Evolutionary conservation across 169 alveolate species (phyloP).

Genomic region (Toxoplasma gondii): DNA sequence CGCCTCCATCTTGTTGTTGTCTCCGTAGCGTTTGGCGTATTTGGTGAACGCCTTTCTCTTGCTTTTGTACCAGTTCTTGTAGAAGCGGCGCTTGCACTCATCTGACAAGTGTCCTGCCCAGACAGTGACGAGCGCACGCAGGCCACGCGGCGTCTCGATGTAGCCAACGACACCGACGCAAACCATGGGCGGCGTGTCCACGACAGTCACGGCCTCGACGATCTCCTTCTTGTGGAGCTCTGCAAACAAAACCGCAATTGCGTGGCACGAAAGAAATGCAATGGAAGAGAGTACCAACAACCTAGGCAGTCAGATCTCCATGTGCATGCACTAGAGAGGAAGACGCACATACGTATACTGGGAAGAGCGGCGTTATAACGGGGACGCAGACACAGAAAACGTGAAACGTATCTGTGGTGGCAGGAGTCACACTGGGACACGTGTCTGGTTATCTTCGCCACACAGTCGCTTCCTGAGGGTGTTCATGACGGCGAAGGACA

Average conservation of each 20-base stretch:
- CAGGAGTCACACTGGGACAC: background rate
- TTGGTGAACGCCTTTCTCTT: slow-evolving; percentile 99
- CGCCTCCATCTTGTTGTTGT: slow-evolving; percentile 90
- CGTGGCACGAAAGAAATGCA: too few species aligned
- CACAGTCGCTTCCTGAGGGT: too few species aligned
- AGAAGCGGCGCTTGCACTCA: slow-evolving; percentile 97
- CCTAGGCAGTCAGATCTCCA: too few species aligned
- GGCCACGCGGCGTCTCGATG: slow-evolving; percentile 99
- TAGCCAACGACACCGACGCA: slow-evolving; percentile 99
- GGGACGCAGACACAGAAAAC: background rate
- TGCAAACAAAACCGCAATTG: slow-evolving; percentile 24
- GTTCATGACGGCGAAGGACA: too few species aligned
- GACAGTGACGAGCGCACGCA: slow-evolving; percentile 97
- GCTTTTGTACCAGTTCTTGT: slow-evolving; percentile 97
- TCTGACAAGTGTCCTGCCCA: slow-evolving; percentile 99
- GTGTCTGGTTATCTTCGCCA: too few species aligned
- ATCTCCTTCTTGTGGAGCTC: slow-evolving; percentile 98
- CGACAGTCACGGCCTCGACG: slow-evolving; percentile 99
- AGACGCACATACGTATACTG: too few species aligned
- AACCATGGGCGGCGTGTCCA: slow-evolving; percentile 99
- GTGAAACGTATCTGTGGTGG: background rate
- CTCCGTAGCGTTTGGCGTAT: slow-evolving; percentile 90
- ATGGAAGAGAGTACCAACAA: background rate
- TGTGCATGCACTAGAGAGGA: too few species aligned
- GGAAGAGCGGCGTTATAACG: background rate